Percentiles rank a stretch among this genome's conserved stretches.
phyloP scores from a whole-genome alignment of 805 yeast genomes.

The Tetrapisispora iriomotensis region DNA sequence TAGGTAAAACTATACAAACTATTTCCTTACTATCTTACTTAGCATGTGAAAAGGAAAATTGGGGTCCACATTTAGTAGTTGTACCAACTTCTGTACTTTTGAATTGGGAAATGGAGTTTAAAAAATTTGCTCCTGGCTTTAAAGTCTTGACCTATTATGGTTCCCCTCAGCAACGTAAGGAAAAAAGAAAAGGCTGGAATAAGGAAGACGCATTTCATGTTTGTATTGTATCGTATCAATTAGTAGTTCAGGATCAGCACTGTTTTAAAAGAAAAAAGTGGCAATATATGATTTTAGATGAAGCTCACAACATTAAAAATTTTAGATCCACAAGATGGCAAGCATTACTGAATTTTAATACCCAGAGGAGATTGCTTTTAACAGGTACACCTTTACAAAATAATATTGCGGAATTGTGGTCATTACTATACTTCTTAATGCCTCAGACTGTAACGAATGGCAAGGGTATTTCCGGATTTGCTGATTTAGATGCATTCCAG shows the following conservation, averaged over 20 bases:
- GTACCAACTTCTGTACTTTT: slow-evolving; percentile 97
- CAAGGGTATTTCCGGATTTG: slow-evolving; percentile 64
- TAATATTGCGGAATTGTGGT: slow-evolving; percentile 93
- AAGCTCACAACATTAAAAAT: slow-evolving; percentile 95
- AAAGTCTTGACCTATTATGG: slow-evolving; percentile 94
- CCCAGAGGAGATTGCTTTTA: slow-evolving; percentile 73
- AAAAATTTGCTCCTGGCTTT: slow-evolving; percentile 95
- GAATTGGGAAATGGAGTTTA: slow-evolving; percentile 99
- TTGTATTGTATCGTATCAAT: slow-evolving; percentile 92
- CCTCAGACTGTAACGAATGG: slow-evolving; percentile 62
- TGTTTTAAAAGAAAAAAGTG: slow-evolving; percentile 86
- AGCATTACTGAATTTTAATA: slow-evolving; percentile 85
- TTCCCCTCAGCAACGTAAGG: slow-evolving; percentile 91
- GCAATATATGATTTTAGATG: slow-evolving; percentile 96
- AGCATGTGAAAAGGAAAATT: slow-evolving; percentile 85
- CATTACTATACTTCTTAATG: slow-evolving; percentile 87
- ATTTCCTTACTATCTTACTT: slow-evolving; percentile 76
- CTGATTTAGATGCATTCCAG: slow-evolving; percentile 89
- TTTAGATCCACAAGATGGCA: slow-evolving; percentile 97
- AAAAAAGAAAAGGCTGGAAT: slow-evolving; percentile 96
- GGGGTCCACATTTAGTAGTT: slow-evolving; percentile 97
- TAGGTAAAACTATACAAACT: slow-evolving; percentile 95
- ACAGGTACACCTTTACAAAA: slow-evolving; percentile 98
- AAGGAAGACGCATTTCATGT: slow-evolving; percentile 93
- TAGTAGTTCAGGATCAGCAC: slow-evolving; percentile 95